These are phyloP conservation scores for Camellia granthamiana DNA, from an alignment of 148 eudicot genomes.

Conservation along the genomic window DNA sequence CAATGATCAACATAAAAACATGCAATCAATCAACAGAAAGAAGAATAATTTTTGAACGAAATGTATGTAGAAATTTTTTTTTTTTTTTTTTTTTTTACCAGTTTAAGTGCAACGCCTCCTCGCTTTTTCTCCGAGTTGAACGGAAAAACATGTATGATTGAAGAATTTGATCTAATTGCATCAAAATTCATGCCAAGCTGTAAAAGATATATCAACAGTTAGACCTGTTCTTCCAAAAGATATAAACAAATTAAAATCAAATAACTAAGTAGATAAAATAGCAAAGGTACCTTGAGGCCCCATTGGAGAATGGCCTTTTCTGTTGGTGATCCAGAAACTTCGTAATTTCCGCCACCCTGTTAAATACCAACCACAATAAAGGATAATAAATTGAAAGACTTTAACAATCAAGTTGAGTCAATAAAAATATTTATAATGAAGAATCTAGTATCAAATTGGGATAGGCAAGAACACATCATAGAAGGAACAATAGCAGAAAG, in stretches of 20 bases:
- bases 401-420: background rate
- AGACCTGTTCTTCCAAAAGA: conserved; percentile 2
- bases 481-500: background rate
- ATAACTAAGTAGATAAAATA: background rate
- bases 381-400: background rate
- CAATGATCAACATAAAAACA: background rate
- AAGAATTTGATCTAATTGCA: conserved; percentile 54
- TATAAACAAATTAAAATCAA: conserved; percentile 7
- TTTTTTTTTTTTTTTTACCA: conserved; percentile 35
- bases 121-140: conserved; percentile 97
- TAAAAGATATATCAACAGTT: conserved; percentile 7
- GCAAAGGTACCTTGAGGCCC: conserved; percentile 66
- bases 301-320: conserved; percentile 92
- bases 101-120: conserved; percentile 85
- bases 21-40: background rate
- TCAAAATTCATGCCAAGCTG: conserved; percentile 95
- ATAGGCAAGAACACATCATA: too few relatives aligned
- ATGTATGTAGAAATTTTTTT: background rate
- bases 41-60: background rate
- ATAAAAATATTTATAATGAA: background rate
- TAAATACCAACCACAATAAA: conserved; percentile 15
- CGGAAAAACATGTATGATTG: conserved; percentile 82
- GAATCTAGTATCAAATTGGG: too few relatives aligned
- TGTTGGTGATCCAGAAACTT: conserved; percentile 93
- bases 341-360: conserved; percentile 66